These are phyloP conservation scores for Nannizzia gypsea DNA, from an alignment of 2,329 filamentous ascomycete genomes.

Conservation along the genomic window DNA sequence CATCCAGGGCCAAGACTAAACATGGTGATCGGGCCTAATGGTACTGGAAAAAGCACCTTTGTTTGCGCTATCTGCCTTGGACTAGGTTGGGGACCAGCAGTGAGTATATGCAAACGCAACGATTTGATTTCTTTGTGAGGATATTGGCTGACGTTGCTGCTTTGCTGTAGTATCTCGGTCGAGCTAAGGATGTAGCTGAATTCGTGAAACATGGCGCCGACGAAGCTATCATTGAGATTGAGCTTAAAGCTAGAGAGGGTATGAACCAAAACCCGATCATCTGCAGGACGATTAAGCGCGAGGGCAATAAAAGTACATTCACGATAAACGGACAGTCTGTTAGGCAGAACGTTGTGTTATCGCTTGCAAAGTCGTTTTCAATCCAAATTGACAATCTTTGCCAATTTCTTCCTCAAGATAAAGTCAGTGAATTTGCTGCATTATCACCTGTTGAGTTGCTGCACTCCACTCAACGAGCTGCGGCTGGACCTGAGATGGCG, in stretches of 20 bases:
- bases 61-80: slow-evolving; percentile 95
- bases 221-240: slow-evolving; percentile 76
- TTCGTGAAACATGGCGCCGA: slow-evolving; percentile 84
- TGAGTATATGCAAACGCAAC: slow-evolving; percentile 20
- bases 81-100: slow-evolving; percentile 64
- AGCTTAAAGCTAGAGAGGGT: slow-evolving; percentile 56
- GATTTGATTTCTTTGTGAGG: background rate
- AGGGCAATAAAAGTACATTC: slow-evolving; percentile 73
- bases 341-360: slow-evolving; percentile 51
- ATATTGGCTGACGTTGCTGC: background rate
- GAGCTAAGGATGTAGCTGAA: slow-evolving; percentile 71
- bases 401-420: slow-evolving; percentile 92
- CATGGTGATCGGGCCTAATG: slow-evolving; percentile 98
- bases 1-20: slow-evolving; percentile 84
- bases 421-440: slow-evolving; percentile 84
- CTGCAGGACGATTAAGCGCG: slow-evolving; percentile 62
- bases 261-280: slow-evolving; percentile 56
- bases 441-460: slow-evolving; percentile 72
- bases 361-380: slow-evolving; percentile 57
- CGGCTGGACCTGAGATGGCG: slow-evolving; percentile 69
- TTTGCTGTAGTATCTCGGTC: slow-evolving; percentile 54
- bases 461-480: slow-evolving; percentile 75
- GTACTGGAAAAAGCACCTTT: slow-evolving; percentile 92
- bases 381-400: slow-evolving; percentile 98
- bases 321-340: slow-evolving; percentile 57